These are phyloP conservation scores for Trichoderma sp. DNA, from an alignment of 2,329 filamentous ascomycete genomes.

Conservation along the genomic window DNA sequence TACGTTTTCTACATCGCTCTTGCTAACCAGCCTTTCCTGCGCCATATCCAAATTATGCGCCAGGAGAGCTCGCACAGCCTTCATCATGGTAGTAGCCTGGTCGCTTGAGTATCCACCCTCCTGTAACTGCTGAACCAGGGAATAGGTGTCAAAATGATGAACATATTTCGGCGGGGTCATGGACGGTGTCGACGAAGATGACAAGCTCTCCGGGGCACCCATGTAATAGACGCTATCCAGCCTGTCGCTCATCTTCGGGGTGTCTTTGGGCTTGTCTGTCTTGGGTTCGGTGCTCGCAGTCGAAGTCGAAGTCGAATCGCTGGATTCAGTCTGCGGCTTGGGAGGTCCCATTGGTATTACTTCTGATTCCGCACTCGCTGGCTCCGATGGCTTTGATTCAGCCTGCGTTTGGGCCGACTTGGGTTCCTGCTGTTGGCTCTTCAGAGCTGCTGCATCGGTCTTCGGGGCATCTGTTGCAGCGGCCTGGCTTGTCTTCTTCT, in stretches of 20 bases:
- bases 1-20: constrained; percentile 86
- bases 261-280: neutral
- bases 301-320: neutral
- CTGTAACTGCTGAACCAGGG: constrained; percentile 78
- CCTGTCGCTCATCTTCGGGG: constrained; percentile 28
- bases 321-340: neutral
- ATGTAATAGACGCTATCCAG: constrained; percentile 55
- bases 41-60: constrained; percentile 80
- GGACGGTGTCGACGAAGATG: constrained; percentile 60
- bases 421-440: neutral
- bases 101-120: constrained; percentile 70
- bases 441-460: neutral
- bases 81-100: constrained; percentile 88
- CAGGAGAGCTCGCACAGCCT: constrained; percentile 77
- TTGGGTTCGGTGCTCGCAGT: neutral
- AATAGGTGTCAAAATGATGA: constrained; percentile 96
- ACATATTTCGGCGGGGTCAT: constrained; percentile 77
- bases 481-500: constrained; percentile 5
- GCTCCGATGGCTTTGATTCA: neutral
- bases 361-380: neutral
- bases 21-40: constrained; percentile 77
- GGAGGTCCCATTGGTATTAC: neutral
- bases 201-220: constrained; percentile 44
- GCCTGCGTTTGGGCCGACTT: neutral
- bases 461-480: constrained; percentile 9